phyloP scores from a whole-genome alignment of 1,139 yeast species.

The Yamadazyma oceani region DNA sequence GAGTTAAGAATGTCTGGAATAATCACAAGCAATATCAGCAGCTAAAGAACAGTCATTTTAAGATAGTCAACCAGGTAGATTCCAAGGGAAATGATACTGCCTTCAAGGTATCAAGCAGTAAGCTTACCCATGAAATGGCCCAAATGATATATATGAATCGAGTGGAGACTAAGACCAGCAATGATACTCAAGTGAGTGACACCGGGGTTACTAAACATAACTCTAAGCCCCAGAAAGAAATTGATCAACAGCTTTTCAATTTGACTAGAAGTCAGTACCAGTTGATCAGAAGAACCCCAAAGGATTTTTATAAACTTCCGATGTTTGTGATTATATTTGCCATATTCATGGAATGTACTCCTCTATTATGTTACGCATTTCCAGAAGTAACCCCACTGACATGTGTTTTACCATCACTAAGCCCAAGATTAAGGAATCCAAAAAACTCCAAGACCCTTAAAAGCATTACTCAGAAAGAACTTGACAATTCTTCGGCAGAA shows the following conservation, averaged over 20 bases:
- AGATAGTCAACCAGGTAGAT: conserved; percentile 25
- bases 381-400: conserved; percentile 72
- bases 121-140: conserved; percentile 35
- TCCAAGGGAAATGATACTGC: conserved; percentile 25
- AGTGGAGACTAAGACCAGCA: conserved; percentile 24
- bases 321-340: conserved; percentile 57
- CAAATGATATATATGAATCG: conserved; percentile 33
- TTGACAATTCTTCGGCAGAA: conserved; percentile 12
- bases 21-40: conserved; percentile 27
- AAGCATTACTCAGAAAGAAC: conserved; percentile 8
- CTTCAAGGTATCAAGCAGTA: conserved; percentile 24
- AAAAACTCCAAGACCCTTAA: conserved; percentile 10
- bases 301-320: conserved; percentile 62
- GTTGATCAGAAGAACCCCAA: conserved; percentile 54
- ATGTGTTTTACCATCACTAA: conserved; percentile 57
- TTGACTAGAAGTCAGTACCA: conserved; percentile 57
- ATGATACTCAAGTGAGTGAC: conserved; percentile 19
- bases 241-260: conserved; percentile 24
- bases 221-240: conserved; percentile 1
- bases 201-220: conserved; percentile 15
- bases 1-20: conserved; percentile 52
- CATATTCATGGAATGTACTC: conserved; percentile 64
- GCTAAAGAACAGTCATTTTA: conserved; percentile 23
- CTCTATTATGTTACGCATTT: conserved; percentile 54
- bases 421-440: conserved; percentile 37